Percentiles rank a stretch among this genome's conserved stretches.
These are phyloP conservation scores for Mariannaea elegans DNA, from an alignment of 2,329 filamentous ascomycete species.

Conservation along the genomic window DNA sequence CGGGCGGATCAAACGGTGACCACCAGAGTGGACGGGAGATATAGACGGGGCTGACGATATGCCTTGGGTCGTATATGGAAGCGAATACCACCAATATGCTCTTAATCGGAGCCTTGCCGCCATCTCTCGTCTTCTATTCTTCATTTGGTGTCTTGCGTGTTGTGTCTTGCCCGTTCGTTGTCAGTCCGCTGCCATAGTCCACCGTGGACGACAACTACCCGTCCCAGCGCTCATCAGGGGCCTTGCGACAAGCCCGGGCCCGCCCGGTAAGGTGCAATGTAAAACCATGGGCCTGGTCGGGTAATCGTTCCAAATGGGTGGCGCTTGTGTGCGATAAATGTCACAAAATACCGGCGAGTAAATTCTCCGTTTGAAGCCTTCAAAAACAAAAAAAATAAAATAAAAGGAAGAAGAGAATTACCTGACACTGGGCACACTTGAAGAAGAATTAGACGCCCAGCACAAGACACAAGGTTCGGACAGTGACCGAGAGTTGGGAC, in stretches of 20 bases:
- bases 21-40: constrained; percentile 2
- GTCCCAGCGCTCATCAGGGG: background rate
- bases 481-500: constrained; percentile 38
- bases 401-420: constrained; percentile 28
- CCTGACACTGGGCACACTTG: constrained; percentile 12
- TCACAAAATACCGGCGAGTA: background rate
- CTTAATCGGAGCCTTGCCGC: constrained; percentile 5
- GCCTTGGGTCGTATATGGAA: background rate
- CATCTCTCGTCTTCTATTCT: background rate
- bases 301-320: constrained; percentile 1
- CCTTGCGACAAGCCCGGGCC: constrained; percentile 11
- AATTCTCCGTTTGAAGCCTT: background rate
- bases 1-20: constrained; percentile 21
- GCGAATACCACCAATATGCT: background rate
- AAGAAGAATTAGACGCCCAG: constrained; percentile 28
- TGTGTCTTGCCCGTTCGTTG: background rate
- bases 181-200: background rate
- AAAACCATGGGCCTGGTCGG: constrained; percentile 12
- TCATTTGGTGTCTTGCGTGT: background rate
- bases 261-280: constrained; percentile 8
- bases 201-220: constrained; percentile 6
- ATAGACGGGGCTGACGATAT: background rate
- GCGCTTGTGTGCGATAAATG: background rate
- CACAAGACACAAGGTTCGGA: constrained; percentile 38
- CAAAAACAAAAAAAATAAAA: constrained; percentile 12